Evolutionary conservation across 371 early-diverging fungal species (phyloP).

Genomic region (Mortierella sp.): DNA sequence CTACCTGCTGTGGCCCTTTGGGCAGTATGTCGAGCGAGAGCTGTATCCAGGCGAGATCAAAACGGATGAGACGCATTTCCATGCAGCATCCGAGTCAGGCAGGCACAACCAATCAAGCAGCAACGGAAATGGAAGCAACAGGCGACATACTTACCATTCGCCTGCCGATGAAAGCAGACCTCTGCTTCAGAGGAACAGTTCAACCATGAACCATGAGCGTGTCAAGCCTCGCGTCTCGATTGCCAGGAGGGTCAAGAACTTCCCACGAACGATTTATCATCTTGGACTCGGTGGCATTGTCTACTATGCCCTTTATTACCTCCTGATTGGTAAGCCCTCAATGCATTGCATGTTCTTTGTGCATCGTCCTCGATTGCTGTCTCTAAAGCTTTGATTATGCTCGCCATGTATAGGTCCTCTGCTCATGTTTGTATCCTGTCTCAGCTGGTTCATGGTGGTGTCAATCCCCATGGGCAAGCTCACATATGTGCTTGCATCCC

Average conservation of each 20-base stretch:
- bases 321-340: conserved; percentile 60
- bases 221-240: conserved; percentile 9
- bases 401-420: conserved; percentile 74
- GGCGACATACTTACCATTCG: conserved; percentile 41
- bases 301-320: conserved; percentile 65
- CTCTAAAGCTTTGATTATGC: background rate
- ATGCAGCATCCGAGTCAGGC: too few relatives aligned
- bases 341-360: conserved; percentile 1
- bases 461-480: conserved; percentile 95
- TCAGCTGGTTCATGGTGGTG: conserved; percentile 89
- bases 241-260: conserved; percentile 20
- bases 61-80: conserved; percentile 37
- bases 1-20: conserved; percentile 95
- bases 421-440: conserved; percentile 74
- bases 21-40: conserved; percentile 83
- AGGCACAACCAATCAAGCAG: too few relatives aligned
- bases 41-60: conserved; percentile 34
- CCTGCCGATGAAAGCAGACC: conserved; percentile 47
- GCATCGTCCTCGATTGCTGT: too few relatives aligned
- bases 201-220: conserved; percentile 36
- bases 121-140: conserved; percentile 21
- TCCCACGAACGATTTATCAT: conserved; percentile 29
- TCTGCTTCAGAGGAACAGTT: conserved; percentile 37
- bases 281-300: conserved; percentile 72
- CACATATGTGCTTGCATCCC: conserved; percentile 77